phyloP scores from a whole-genome alignment of 768 basidiomycete genomes.

The Sarcomyxa edulis region DNA sequence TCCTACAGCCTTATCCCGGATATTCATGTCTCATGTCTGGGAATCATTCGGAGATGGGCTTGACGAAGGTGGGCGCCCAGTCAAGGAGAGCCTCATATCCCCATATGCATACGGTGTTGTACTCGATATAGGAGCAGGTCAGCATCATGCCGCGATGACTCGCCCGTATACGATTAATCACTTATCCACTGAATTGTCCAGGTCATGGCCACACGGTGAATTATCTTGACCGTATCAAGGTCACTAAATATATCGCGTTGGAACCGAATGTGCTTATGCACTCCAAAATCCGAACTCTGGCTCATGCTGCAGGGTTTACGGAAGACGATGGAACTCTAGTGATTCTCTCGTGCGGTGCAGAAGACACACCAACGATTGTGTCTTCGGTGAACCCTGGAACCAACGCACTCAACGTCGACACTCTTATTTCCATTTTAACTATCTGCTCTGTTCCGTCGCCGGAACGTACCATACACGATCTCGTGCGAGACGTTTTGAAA shows the following conservation, averaged over 20 bases:
- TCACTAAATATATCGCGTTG: slow-evolving; percentile 64
- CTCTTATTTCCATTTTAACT: slow-evolving; percentile 59
- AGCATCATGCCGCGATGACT: slow-evolving; percentile 9
- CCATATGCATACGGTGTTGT: slow-evolving; percentile 54
- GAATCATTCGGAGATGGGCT: slow-evolving; percentile 36
- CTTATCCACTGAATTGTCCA: slow-evolving; percentile 18
- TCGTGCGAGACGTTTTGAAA: slow-evolving; percentile 50
- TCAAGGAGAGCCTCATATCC: slow-evolving; percentile 46
- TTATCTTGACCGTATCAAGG: slow-evolving; percentile 51
- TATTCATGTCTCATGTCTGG: slow-evolving; percentile 63
- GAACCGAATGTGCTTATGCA: slow-evolving; percentile 73
- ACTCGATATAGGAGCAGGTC: slow-evolving; percentile 67
- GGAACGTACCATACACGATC: slow-evolving; percentile 34
- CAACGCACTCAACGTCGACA: slow-evolving; percentile 45
- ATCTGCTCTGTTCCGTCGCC: slow-evolving; percentile 64
- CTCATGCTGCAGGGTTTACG: slow-evolving; percentile 43
- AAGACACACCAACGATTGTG: slow-evolving; percentile 47
- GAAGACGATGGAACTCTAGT: slow-evolving; percentile 49
- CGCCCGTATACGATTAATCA: too few species aligned
- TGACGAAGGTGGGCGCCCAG: slow-evolving; percentile 33
- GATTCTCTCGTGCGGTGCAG: slow-evolving; percentile 61
- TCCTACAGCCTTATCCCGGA: slow-evolving; percentile 39
- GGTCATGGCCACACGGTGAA: slow-evolving; percentile 59
- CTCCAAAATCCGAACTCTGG: slow-evolving; percentile 40
- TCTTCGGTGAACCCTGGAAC: too few species aligned